These are phyloP conservation scores for Globisporangium canariense DNA, from an alignment of 352 stramenopile species.

Conservation along the genomic window DNA sequence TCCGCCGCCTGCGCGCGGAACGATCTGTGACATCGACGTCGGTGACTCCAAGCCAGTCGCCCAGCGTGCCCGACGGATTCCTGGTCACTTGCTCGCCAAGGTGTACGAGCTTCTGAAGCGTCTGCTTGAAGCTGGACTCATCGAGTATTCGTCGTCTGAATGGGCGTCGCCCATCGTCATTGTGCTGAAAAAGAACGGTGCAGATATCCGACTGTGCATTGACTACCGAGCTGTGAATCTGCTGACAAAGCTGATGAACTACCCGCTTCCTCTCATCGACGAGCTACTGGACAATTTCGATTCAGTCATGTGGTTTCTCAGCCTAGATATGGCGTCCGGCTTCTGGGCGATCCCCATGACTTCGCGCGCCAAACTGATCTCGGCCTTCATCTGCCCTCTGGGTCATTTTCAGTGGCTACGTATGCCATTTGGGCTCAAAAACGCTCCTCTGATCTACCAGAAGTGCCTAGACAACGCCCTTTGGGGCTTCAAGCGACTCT, in stretches of 20 bases:
- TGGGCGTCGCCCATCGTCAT: background rate
- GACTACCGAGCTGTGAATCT: constrained; percentile 20
- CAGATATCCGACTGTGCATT: constrained; percentile 17
- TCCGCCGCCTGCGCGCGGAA: background rate
- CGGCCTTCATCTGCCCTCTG: constrained; percentile 20
- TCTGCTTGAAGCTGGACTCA: background rate
- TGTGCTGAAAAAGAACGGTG: constrained; percentile 22
- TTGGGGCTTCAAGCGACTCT: constrained; percentile 11
- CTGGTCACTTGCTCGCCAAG: background rate
- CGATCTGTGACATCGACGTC: constrained; percentile 3
- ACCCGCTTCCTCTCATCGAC: constrained; percentile 21
- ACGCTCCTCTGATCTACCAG: constrained; percentile 17
- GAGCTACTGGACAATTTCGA: constrained; percentile 27
- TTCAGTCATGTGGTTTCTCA: constrained; percentile 10
- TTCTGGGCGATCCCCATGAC: constrained; percentile 25
- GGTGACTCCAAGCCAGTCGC: background rate
- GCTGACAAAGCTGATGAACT: constrained; percentile 22
- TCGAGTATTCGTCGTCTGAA: background rate
- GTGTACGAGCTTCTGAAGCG: constrained; percentile 4
- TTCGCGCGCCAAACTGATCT: constrained; percentile 14
- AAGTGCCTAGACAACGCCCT: constrained; percentile 15
- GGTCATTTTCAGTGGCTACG: constrained; percentile 21
- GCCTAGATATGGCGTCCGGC: constrained; percentile 10
- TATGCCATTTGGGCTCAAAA: constrained; percentile 27
- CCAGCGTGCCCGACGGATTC: background rate